Base-by-base conservation (phyloP, 305 asterid species). In the Solanum hybrid region DNA sequence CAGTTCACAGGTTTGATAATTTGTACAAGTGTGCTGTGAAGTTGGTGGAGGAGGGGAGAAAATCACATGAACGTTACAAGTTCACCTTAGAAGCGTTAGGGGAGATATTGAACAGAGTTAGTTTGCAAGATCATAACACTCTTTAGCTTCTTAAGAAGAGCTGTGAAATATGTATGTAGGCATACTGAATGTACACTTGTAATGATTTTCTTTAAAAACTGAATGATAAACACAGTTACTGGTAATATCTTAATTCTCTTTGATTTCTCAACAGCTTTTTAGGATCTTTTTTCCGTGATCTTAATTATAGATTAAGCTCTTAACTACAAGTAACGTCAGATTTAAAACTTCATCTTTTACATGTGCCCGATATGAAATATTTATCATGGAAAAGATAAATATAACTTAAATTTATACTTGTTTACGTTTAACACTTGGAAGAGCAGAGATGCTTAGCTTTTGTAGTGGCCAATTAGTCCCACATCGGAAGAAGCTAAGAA, bases 41-140 rank as follows among this genome's bases (percentile, higher is more conserved):
- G 90, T 92, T 93, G 87, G 91, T 93, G 14, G 95, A 93, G 89
- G 94, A 93, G 92, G 96, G 96, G 75, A 89, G 91, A 88, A 94
- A 91, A 91, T 93, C 95, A 5, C 91, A 75, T 22, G 94, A 95
- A 89, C 90, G 91, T 8, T 93, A 90, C 89, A 92, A 92, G 92
- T 89, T 92, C 74, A 89, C 94, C 18, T 33, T 91, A 51, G 91
- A 91, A 69, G 93, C 92, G 22, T 83, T 93, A 90, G 92, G 87
- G 22, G 93, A 91, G 92, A 93, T 95, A 89, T 81, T 95, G 89
- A 88, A 91, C 40, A 92, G 88, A 89, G 92, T 93, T 88, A 89
- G 85, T 80, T 90, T 92, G 46, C 90, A 90, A 87, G 92, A 89
- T 67, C 92, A 90, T 33, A 88, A 81, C 36, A 35, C 82, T 20